Percentiles rank a stretch among this genome's conserved stretches.
These are phyloP conservation scores for Passalora sequoiae DNA, from an alignment of 2,329 filamentous ascomycete species.

Conservation along the genomic window DNA sequence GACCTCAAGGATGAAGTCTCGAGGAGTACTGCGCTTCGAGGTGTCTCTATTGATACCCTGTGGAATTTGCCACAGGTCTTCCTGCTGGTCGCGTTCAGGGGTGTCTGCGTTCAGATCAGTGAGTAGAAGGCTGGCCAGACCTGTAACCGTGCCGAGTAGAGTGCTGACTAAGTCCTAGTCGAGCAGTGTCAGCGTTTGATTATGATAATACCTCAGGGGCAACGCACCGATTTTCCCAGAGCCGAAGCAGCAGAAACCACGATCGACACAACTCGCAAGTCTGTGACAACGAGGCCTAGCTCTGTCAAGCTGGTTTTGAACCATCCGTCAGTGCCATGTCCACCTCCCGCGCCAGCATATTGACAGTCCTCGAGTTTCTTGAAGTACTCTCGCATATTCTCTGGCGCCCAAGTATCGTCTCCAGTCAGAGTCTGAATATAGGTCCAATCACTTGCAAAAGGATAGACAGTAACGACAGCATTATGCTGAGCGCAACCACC, in stretches of 20 bases:
- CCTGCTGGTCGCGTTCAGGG: constrained; percentile 41
- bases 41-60: constrained; percentile 30
- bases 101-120: constrained; percentile 43
- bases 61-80: constrained; percentile 55
- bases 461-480: constrained; percentile 55
- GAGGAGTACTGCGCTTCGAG: constrained; percentile 46
- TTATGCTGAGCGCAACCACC: constrained; percentile 58
- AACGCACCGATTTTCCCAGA: constrained; percentile 38
- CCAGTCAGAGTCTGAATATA: constrained; percentile 55
- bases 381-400: constrained; percentile 56
- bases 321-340: constrained; percentile 58
- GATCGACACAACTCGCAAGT: constrained; percentile 51
- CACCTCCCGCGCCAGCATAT: constrained; percentile 42
- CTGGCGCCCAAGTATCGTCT: constrained; percentile 54
- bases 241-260: constrained; percentile 51
- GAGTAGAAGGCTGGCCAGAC: constrained; percentile 18
- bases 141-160: constrained; percentile 24
- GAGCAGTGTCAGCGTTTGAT: not conserved
- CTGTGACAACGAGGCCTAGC: constrained; percentile 48
- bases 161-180: constrained; percentile 20
- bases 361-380: constrained; percentile 49
- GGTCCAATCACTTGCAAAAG: constrained; percentile 56
- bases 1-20: constrained; percentile 52
- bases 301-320: constrained; percentile 49
- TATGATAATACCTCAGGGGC: not conserved